Evolutionary conservation across 208 protist species (phyloP), one percentile per base, ranked within the genome.

Genomic region (Trypanosoma avium): DNA sequence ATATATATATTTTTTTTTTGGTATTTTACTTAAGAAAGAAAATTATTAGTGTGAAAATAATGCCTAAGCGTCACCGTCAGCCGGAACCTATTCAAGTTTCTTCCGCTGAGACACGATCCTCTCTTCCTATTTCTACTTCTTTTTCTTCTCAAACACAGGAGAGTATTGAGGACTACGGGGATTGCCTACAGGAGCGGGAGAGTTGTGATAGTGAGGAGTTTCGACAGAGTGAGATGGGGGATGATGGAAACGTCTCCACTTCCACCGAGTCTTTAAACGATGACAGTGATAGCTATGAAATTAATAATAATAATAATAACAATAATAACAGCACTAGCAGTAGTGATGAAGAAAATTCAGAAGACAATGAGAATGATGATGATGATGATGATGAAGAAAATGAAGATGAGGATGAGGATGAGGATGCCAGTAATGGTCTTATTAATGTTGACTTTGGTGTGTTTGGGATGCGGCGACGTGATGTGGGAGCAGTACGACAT

Each of bases 371-470:
- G 1, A 50, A 42, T 33, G 65, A 71, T 43, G 70, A 81, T 4
- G 71, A 84, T 32, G 40, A 27, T n/a, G 70, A 70, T 21, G 27
- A 36, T 47, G 47, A 26, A 26, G 73, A 75, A 9, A 66, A 78
- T n/a, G 70, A 67, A 9, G 72, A 73, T 9, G 69, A 71, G 8
- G 66, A 69, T 17, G 50, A 49, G 9, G 64, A 48, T 21, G 68
- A 75, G 26, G 60, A 45, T 10, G 60, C 61, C 12, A 67, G 75
- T 7, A 73, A 46, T 35, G 75, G 65, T 47, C 58, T 81, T 6
- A 79, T 95, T 21, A 83, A 81, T 42, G 85, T 96, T 3, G 87
- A 94, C 59, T 96, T 96, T 77, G 90, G 86, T n/a, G 90, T 92
- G 38, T 93, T 83, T 54, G 86, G 92, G 60, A 92, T 96, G 85